A percentile compares a stretch with the other conserved stretches of the same genome.
Conservation (phyloP, 1,284 basidiomycete genomes). For the Serendipita sp. region DNA sequence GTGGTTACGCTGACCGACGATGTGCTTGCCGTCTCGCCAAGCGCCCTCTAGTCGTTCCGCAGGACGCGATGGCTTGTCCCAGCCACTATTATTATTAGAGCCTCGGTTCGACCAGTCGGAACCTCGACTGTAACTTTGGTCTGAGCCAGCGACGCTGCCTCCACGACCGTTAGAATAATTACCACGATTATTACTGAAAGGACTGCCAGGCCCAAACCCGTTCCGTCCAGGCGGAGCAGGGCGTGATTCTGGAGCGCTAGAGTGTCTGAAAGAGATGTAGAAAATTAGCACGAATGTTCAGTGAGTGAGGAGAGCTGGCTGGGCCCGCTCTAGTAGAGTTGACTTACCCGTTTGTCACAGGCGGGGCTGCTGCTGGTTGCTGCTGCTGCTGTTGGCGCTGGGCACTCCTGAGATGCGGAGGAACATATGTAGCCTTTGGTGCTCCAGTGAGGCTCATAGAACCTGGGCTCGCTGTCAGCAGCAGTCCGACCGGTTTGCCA, state of each 20-base stretch:
- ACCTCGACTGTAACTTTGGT: constrained; percentile 24
- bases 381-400: constrained; percentile 44
- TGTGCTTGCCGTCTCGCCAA: constrained; percentile 86
- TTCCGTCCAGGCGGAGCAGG: constrained; percentile 32
- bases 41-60: constrained; percentile 33
- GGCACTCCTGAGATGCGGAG: constrained; percentile 74
- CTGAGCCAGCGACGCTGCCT: constrained; percentile 32
- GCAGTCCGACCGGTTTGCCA: background rate
- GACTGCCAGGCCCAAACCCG: constrained; percentile 16
- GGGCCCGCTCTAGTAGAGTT: too few relatives aligned
- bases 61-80: constrained; percentile 22
- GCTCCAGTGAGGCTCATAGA: background rate
- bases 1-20: constrained; percentile 66
- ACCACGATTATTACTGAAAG: constrained; percentile 27
- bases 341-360: constrained; percentile 34
- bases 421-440: constrained; percentile 76
- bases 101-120: constrained; percentile 22
- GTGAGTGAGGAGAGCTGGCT: background rate
- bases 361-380: constrained; percentile 34
- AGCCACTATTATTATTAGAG: constrained; percentile 22
- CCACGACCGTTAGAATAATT: constrained; percentile 37
- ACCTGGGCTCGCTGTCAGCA: background rate
- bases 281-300: background rate
- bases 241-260: constrained; percentile 60
- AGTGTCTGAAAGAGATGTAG: constrained; percentile 24